These are phyloP conservation scores for Somion occarium DNA, from an alignment of 1,284 basidiomycete species.

Conservation along the genomic window DNA sequence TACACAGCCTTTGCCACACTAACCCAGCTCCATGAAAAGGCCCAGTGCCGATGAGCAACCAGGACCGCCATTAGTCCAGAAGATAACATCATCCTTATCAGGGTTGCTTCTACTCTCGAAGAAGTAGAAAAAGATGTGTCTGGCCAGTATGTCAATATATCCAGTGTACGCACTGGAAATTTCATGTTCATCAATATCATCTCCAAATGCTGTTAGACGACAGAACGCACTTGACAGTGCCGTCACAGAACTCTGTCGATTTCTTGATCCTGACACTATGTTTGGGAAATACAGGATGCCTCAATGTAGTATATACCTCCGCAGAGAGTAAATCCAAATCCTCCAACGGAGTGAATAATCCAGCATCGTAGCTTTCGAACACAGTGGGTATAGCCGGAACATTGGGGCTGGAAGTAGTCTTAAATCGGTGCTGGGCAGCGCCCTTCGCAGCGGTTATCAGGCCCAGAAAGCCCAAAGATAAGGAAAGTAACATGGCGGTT, in stretches of 20 bases:
- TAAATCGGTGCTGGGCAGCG: not conserved
- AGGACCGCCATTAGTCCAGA: slow-evolving; percentile 59
- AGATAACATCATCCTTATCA: slow-evolving; percentile 57
- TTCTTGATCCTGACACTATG: slow-evolving; percentile 45
- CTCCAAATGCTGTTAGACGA: not conserved
- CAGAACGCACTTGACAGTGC: slow-evolving; percentile 18
- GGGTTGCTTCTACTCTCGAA: slow-evolving; percentile 75
- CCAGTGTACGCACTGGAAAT: slow-evolving; percentile 15
- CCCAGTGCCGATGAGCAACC: slow-evolving; percentile 52
- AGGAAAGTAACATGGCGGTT: not conserved
- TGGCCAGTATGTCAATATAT: slow-evolving; percentile 18
- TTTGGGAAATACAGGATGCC: slow-evolving; percentile 50
- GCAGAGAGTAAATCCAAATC: slow-evolving; percentile 39
- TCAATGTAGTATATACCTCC: slow-evolving; percentile 40
- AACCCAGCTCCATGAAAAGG: slow-evolving; percentile 62
- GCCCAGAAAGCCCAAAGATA: not conserved
- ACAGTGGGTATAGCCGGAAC: not conserved
- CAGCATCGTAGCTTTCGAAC: slow-evolving; percentile 26
- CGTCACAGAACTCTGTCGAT: slow-evolving; percentile 29
- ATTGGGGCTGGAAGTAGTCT: too few species aligned
- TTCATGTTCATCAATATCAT: not conserved
- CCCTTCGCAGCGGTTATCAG: not conserved
- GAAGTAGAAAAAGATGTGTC: slow-evolving; percentile 73
- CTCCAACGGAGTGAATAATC: slow-evolving; percentile 39
- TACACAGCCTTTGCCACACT: not conserved